Evolutionary conservation across 345 rosid genomes (phyloP).

Genomic region (Garcia nutans): DNA sequence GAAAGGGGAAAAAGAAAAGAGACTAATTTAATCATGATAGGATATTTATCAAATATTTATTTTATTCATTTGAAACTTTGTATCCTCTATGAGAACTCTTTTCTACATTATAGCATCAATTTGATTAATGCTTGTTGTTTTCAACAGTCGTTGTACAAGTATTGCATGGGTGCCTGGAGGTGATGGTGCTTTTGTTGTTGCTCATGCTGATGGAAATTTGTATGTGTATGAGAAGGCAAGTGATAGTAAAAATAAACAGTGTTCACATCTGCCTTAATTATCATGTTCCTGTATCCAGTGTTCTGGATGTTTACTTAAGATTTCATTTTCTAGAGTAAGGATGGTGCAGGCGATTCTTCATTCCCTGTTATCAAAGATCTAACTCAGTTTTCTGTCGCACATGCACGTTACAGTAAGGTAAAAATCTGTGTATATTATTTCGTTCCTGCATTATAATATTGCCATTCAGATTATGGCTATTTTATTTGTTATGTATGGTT

Average conservation of each 20-base stretch:
- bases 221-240: conserved; percentile 97
- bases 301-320: conserved; percentile 14
- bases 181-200: conserved; percentile 92
- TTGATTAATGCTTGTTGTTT: conserved; percentile 23
- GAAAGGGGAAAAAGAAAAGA: background rate
- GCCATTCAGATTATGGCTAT: background rate
- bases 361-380: conserved; percentile 87
- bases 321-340: conserved; percentile 61
- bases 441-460: background rate
- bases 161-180: conserved; percentile 95
- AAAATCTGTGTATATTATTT: background rate
- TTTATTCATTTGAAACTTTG: background rate
- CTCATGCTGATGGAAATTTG: conserved; percentile 96
- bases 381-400: conserved; percentile 81
- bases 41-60: background rate
- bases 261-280: conserved; percentile 15
- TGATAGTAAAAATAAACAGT: conserved; percentile 13
- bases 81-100: conserved; percentile 4
- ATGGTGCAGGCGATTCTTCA: conserved; percentile 90
- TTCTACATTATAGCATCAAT: background rate
- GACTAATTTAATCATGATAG: background rate
- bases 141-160: conserved; percentile 85
- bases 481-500: background rate
- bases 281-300: conserved; percentile 4
- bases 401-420: conserved; percentile 95